Conservation (phyloP, 805 yeast genomes). For the Candida incommunis region DNA sequence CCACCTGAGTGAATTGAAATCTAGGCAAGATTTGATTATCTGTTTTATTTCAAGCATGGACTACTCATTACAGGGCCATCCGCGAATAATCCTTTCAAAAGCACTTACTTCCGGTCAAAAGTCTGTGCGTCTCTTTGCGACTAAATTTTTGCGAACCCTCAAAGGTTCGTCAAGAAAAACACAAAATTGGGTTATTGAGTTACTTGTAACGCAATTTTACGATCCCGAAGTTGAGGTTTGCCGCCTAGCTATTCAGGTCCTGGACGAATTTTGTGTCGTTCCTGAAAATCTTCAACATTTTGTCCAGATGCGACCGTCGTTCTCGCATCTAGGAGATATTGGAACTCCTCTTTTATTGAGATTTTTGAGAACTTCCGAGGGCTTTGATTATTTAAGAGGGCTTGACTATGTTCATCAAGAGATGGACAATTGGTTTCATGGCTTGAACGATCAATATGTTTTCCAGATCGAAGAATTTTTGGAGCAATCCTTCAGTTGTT, state of each 20-base stretch:
- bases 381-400: slow-evolving; percentile 50
- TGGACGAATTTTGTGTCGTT: slow-evolving; percentile 39
- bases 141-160: slow-evolving; percentile 35
- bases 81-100: slow-evolving; percentile 51
- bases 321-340: slow-evolving; percentile 36
- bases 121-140: slow-evolving; percentile 40
- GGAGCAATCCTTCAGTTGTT: slow-evolving; percentile 7
- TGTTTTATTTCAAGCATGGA: slow-evolving; percentile 49
- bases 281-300: slow-evolving; percentile 35
- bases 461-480: slow-evolving; percentile 20
- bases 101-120: slow-evolving; percentile 43
- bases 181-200: slow-evolving; percentile 32
- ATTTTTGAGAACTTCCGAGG: slow-evolving; percentile 50
- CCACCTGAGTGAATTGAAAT: slow-evolving; percentile 44
- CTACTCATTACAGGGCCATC: slow-evolving; percentile 45
- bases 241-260: slow-evolving; percentile 37
- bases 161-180: slow-evolving; percentile 8
- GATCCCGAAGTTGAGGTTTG: slow-evolving; percentile 48
- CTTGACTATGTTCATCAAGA: slow-evolving; percentile 50
- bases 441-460: slow-evolving; percentile 20
- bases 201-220: slow-evolving; percentile 54
- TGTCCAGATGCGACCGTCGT: slow-evolving; percentile 40
- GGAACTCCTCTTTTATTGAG: slow-evolving; percentile 46
- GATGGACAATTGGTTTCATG: slow-evolving; percentile 51
- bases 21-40: slow-evolving; percentile 42